Evolutionary conservation across 768 basidiomycete species (phyloP), one percentile per base, ranked within the genome.

Genomic region (Cystobasidium tubakii): DNA sequence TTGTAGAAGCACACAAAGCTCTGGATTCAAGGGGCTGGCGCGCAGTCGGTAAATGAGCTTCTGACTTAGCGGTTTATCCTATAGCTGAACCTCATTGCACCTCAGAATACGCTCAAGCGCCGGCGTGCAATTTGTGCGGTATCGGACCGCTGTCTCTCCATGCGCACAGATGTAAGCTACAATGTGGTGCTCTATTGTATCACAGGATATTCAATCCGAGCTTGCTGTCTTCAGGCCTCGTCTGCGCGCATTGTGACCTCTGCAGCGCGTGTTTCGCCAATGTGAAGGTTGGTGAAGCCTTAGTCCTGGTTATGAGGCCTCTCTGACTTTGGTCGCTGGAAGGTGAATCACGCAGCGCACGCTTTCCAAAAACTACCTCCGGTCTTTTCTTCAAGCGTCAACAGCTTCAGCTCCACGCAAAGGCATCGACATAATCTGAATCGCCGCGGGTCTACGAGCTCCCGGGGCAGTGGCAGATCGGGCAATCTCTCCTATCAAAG

Each of bases 11-110:
- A 6, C 57, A 60, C 57, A 60, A 31, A 29, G 21, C 7, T 60
- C 57, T 60, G 25, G 57, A 60, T 23, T 60, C 29, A 1, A 27
- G 57, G 13, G 57, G 17, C 27, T 60, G 57, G 57, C 57, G 57
- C 21, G 57, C 21, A 3, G 57, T 60, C 57, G 57, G 57, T 60
- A n/a, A n/a, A n/a, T 55, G 53, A 23, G n/a, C n/a, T n/a, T n/a
- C 53, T 55, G 53, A 9, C n/a, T n/a, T 55, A 9, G 9, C 9
- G n/a, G 10, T 29, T 6, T 55, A 29, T 42, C 9, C 7, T n/a
- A 23, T 7, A 55, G 9, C 53, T 55, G 53, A 55, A 7, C 6
- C n/a, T n/a, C 53, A 15, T 34, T 29, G 23, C 57, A 6, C 29
- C 46, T 29, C n/a, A 60, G 57, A 60, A 25, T 60, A 60, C 29